Evolutionary conservation across 2,329 filamentous ascomycete genomes (phyloP), one percentile per base, ranked within the genome.

Genomic region (Ilyonectria destructans): DNA sequence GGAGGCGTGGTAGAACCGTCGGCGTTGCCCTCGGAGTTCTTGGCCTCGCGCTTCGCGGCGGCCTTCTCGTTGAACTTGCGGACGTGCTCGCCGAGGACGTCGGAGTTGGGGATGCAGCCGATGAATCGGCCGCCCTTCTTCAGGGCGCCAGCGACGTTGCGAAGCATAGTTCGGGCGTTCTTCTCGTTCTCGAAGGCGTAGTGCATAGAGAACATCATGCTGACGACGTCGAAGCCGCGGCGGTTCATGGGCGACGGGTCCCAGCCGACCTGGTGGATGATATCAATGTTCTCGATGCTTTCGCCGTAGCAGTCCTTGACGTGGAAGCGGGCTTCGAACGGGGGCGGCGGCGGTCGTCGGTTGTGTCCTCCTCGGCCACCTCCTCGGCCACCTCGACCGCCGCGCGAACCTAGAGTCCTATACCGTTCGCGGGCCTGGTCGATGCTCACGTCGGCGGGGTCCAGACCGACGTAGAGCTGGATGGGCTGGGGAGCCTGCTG

Each of bases 171-270:
- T 51, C 94, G 90, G 2, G 96, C 94, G 81, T 97, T 97, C 55
- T 90, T 89, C 80, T 99, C 96, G 59, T 87, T 94, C 84, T 98
- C 96, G 75, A 98, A 99, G 6, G 96, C 95, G 80, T 99, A 99
- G 83, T 99, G 96, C 91, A 99, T 96, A 77, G 95, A 97, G 81
- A 99, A 99, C 96, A 99, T 99, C 90, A 97, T 97, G 78, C 92
- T 95, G 70, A 99, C 96, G 48, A 98, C 93, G 79, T 99, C 96
- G 75, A 98, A 99, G 4, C 96, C 95, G 62, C 92, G 92, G 60
- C 90, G 90, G 69, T 91, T 81, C 90, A 93, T 83, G 85, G 93
- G 75, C 84, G 91, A 92, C 0, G 88, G 85, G 77, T 97, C 93
- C 74, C 97, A 97, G 23, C 96, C 96, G 33, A 99, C 94, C 64